Evolutionary conservation across 306 rosid genomes (phyloP), one percentile per base, ranked within the genome.

Genomic region (Datisca glomerata): DNA sequence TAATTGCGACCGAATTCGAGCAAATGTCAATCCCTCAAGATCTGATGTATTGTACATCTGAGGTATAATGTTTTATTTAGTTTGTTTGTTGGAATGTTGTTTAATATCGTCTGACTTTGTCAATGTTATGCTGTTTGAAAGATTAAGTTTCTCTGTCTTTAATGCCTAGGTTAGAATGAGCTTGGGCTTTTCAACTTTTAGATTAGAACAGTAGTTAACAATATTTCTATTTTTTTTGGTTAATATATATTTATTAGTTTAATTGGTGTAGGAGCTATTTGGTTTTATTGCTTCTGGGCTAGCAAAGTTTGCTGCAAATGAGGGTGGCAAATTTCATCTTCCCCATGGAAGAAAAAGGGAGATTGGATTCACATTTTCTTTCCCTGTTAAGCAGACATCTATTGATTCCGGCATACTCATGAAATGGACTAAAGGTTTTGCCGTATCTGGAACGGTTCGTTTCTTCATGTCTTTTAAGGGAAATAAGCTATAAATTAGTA

Each of bases 341-440:
- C 61, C 49, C 3, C 28, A 43, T 1, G 83, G 80, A 67, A 74
- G 75, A 45, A 69, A 67, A 57, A 69, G 89, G 49, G 97, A 83
- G 68, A 69, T 69, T 44, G 94, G 97, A 8, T 87, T 87, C 85
- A 83, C 97, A 12, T 87, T 87, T 65, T 87, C 97, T 36, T 87
- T 87, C 63, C 93, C 97, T 21, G 94, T 87, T 43, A 82, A 73
- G 55, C 97, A 87, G 53, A 76, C 78, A 6, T 83, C 94, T 39
- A 74, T 87, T 25, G 73, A 79, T 51, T 83, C 97, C 24, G 97
- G 97, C 39, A 74, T 79, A 47, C 75, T 87, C n/a, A 67, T 74
- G 50, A 83, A 87, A 55, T 87, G 97, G 97, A 87, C 97, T 14
- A 87, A 87, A 44, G 97, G 97, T 14, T 87, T 87, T 66, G 71